These are phyloP conservation scores for Cylindrodendrum hubeiense DNA, from an alignment of 2,329 filamentous ascomycete genomes.

Conservation along the genomic window DNA sequence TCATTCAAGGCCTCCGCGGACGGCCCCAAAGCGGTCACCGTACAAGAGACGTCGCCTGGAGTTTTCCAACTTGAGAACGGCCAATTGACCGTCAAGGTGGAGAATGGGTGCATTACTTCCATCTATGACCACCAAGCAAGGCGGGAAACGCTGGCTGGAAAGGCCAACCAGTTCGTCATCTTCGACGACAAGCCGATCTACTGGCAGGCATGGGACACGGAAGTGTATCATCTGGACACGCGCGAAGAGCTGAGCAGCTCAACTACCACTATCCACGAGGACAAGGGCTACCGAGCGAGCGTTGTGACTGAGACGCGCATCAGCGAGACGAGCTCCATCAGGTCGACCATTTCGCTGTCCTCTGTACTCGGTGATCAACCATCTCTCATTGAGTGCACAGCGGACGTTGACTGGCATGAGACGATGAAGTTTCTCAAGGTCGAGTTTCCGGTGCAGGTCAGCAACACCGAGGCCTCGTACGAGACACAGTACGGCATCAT, in stretches of 20 bases:
- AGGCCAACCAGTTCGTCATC: constrained; percentile 91
- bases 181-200: constrained; percentile 98
- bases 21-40: constrained; percentile 61
- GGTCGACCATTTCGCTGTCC: constrained; percentile 84
- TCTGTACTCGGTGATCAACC: constrained; percentile 70
- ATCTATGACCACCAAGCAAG: constrained; percentile 72
- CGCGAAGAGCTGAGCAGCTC: constrained; percentile 73
- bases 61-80: constrained; percentile 85
- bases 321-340: constrained; percentile 87
- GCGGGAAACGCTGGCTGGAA: constrained; percentile 71
- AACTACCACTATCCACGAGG: constrained; percentile 78
- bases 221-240: constrained; percentile 93
- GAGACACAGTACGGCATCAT: constrained; percentile 95
- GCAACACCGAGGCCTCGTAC: constrained; percentile 93
- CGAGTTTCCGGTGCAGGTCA: constrained; percentile 93
- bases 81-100: constrained; percentile 79
- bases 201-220: constrained; percentile 98
- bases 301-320: constrained; percentile 88
- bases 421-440: constrained; percentile 99
- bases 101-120: constrained; percentile 84
- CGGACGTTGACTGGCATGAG: constrained; percentile 96
- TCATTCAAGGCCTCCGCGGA: constrained; percentile 59
- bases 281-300: constrained; percentile 80
- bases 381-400: constrained; percentile 82
- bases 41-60: constrained; percentile 65